Conservation (phyloP, 2,329 filamentous ascomycete genomes). For the Pseudogymnoascus sp. region DNA sequence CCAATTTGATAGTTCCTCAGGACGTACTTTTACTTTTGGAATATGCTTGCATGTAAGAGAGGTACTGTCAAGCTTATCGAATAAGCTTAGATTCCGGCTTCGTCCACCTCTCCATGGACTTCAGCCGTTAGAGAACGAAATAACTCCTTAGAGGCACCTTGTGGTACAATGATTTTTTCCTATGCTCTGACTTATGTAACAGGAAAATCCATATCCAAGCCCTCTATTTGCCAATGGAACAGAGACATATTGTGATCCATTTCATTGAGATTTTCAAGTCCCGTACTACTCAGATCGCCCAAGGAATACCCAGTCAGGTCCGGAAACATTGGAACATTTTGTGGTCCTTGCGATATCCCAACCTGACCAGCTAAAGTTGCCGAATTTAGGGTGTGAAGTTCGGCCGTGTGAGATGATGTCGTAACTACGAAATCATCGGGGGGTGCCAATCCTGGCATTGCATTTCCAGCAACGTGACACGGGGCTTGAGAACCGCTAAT, state of each 20-base stretch:
- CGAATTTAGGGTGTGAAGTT: not conserved
- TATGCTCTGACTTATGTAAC: not conserved
- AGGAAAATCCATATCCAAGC: not conserved
- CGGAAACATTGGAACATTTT: not conserved
- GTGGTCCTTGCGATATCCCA: not conserved
- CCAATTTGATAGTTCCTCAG: not conserved
- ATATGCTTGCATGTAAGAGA: no score
- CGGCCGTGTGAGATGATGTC: not conserved
- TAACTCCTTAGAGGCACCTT: not conserved
- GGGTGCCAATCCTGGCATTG: not conserved
- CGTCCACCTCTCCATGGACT: no score
- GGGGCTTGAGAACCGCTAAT: not conserved
- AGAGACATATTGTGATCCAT: not conserved
- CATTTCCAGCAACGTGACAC: not conserved
- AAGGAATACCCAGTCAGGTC: not conserved
- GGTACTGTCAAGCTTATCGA: no score
- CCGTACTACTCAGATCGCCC: not conserved
- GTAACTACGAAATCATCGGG: not conserved
- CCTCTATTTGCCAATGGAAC: not conserved
- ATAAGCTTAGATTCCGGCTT: no score
- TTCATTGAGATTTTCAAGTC: not conserved
- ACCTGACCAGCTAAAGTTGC: not conserved
- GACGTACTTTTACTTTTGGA: not conserved
- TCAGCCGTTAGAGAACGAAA: no score
- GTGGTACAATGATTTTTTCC: not conserved